These are phyloP conservation scores for Saraca asoca DNA, from an alignment of 331 rosid genomes.

Conservation along the genomic window DNA sequence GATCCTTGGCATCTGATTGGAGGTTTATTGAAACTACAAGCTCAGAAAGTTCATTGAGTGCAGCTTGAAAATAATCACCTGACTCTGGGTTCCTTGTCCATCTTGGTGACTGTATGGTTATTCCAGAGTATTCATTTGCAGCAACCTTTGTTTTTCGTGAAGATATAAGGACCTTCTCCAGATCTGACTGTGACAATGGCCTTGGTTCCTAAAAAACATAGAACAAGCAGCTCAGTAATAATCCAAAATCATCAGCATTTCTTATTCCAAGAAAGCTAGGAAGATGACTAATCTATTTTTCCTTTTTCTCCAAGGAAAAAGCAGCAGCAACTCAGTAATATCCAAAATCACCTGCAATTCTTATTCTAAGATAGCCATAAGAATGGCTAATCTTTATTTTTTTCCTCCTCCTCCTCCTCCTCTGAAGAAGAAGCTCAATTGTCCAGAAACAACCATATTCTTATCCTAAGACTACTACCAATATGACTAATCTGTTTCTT, in stretches of 20 bases:
- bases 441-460: no score
- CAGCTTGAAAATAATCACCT: constrained; percentile 69
- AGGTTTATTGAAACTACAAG: constrained; percentile 69
- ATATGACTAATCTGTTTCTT: neutral
- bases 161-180: constrained; percentile 67
- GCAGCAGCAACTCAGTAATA: neutral
- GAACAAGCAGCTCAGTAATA: constrained; percentile 21
- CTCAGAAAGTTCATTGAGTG: constrained; percentile 72
- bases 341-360: no score
- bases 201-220: constrained; percentile 65
- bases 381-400: no score
- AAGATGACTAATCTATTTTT: constrained; percentile 22
- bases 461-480: no score
- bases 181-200: constrained; percentile 65
- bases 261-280: constrained; percentile 7
- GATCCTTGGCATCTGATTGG: constrained; percentile 67
- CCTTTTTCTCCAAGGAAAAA: neutral
- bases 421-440: no score
- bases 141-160: constrained; percentile 80
- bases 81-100: constrained; percentile 55
- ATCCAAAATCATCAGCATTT: constrained; percentile 25
- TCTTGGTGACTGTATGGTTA: constrained; percentile 46
- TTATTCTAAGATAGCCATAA: no score
- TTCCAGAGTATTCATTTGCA: constrained; percentile 71
- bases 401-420: no score